Base-by-base conservation (phyloP, 2,329 filamentous ascomycete genomes). In the Alternaria solani region DNA sequence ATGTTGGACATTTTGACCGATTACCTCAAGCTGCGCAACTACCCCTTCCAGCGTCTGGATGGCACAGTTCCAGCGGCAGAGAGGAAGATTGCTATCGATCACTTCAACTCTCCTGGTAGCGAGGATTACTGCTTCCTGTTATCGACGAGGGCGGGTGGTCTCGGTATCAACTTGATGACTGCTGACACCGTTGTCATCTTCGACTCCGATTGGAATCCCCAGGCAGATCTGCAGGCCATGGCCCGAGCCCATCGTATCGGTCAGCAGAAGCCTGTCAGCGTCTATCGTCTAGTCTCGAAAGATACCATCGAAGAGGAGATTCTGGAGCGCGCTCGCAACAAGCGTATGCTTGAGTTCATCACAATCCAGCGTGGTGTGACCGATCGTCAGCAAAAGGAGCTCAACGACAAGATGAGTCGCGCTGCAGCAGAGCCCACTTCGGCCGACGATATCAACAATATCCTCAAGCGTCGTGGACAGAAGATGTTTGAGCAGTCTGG, bases 161-260 rank as follows among this genome's bases (percentile, higher is more conserved):
- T 99, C n/a, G 95, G 95, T 63, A 99, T 99, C 83, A 99, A 99
- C 72, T 81, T 99, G 55, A 99, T 98, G 93, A 98, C 95, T 25
- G 95, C 95, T 7, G 96, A 99, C 74, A 99, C 95, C 0, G 95
- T 99, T 66, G 90, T 99, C 70, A 90, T 99, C 44, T 99, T 98
- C 72, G 96, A 99, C 78, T 98, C 95, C 0, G 94, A 97, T 74
- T 99, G 96, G 95, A 99, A 99, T 69, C 96, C 95, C 18, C 95
- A 99, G 78, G 95, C 95, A 7, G 96, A 99, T 83, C 82, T 99
- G 68, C 95, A 99, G 78, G 95, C 95, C 41, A 99, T 99, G 95
- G 95, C 95, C 59, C 91, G 95, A 79, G 96, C 96, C 59, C 96
- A 99, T 80, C 91, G 95, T 78, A 99, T 99, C 66, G 95, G 95